A percentile compares a stretch with the other conserved stretches of the same genome.
phyloP scores from a whole-genome alignment of 1,284 basidiomycete species.

The Ustilago hordei region DNA sequence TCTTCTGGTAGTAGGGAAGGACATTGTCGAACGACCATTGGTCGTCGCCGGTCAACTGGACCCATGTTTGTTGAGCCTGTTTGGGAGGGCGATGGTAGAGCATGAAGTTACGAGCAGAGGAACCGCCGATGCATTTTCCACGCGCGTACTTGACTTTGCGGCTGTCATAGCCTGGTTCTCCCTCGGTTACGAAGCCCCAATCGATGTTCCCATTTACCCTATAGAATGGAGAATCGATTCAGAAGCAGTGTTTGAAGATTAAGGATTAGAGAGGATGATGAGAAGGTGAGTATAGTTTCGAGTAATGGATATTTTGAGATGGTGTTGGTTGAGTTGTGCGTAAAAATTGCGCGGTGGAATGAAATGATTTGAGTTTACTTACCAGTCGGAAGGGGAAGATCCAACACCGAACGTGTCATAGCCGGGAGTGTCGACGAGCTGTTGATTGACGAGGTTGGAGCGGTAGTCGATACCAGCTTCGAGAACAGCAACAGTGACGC shows the following conservation, averaged over 20 bases:
- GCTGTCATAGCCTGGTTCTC: constrained; percentile 46
- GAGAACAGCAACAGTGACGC: constrained; percentile 55
- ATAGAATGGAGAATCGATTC: background rate
- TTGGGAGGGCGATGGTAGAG: constrained; percentile 51
- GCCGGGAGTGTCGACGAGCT: constrained; percentile 49
- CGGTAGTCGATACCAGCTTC: constrained; percentile 58
- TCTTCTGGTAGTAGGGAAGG: constrained; percentile 49
- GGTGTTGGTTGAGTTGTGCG: background rate
- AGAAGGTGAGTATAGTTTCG: background rate
- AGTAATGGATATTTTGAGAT: background rate
- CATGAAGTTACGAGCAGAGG: constrained; percentile 56
- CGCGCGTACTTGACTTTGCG: constrained; percentile 50
- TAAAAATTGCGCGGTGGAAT: background rate
- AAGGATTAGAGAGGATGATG: background rate
- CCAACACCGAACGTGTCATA: constrained; percentile 48
- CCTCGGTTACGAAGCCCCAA: constrained; percentile 49
- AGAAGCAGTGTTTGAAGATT: background rate
- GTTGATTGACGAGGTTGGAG: constrained; percentile 32
- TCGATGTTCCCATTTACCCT: constrained; percentile 37
- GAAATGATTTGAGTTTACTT: background rate
- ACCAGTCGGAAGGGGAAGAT: constrained; percentile 18
- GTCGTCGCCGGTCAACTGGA: constrained; percentile 46
- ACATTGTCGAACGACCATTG: constrained; percentile 49
- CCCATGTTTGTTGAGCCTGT: constrained; percentile 47
- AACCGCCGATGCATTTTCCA: constrained; percentile 58